phyloP scores from a whole-genome alignment of 768 basidiomycete species.

The Tricholoma bakamatsutake region DNA sequence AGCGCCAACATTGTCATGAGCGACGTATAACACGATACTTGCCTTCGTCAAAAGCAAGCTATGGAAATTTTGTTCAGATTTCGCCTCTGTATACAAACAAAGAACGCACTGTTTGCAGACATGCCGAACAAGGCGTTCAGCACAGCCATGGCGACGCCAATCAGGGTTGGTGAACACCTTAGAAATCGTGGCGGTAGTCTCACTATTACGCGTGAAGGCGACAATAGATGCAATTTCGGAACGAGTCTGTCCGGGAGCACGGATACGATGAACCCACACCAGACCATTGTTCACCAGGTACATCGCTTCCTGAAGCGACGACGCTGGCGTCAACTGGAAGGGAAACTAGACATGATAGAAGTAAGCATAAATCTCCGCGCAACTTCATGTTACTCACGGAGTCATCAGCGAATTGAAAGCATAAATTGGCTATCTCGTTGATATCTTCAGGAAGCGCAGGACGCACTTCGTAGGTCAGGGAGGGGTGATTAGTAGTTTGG shows the following conservation, averaged over 20 bases:
- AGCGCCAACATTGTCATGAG: slow-evolving; percentile 46
- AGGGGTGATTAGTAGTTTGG: slow-evolving; percentile 13
- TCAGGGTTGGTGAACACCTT: slow-evolving; percentile 61
- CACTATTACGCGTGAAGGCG: slow-evolving; percentile 58
- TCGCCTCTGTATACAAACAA: not conserved
- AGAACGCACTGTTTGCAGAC: slow-evolving; percentile 49
- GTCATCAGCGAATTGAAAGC: slow-evolving; percentile 49
- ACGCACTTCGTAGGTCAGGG: slow-evolving; percentile 32
- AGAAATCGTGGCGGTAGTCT: slow-evolving; percentile 54
- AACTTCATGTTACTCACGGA: slow-evolving; percentile 38
- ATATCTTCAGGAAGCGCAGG: slow-evolving; percentile 36
- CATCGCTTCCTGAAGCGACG: slow-evolving; percentile 46
- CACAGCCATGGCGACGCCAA: slow-evolving; percentile 51
- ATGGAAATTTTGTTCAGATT: slow-evolving; percentile 9
- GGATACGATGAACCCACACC: slow-evolving; percentile 59
- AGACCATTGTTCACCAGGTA: slow-evolving; percentile 38
- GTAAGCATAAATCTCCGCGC: not conserved
- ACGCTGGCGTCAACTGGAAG: slow-evolving; percentile 38
- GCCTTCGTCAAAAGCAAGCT: slow-evolving; percentile 35
- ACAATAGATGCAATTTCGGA: slow-evolving; percentile 57
- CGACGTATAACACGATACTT: slow-evolving; percentile 62
- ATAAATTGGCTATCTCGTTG: slow-evolving; percentile 37
- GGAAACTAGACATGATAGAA: slow-evolving; percentile 34
- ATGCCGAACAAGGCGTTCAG: slow-evolving; percentile 52
- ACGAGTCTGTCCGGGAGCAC: slow-evolving; percentile 11